Evolutionary conservation across 495 filamentous ascomycete species (phyloP), one percentile per base, ranked within the genome.

Genomic region (Aspergillus carlsbadensis): DNA sequence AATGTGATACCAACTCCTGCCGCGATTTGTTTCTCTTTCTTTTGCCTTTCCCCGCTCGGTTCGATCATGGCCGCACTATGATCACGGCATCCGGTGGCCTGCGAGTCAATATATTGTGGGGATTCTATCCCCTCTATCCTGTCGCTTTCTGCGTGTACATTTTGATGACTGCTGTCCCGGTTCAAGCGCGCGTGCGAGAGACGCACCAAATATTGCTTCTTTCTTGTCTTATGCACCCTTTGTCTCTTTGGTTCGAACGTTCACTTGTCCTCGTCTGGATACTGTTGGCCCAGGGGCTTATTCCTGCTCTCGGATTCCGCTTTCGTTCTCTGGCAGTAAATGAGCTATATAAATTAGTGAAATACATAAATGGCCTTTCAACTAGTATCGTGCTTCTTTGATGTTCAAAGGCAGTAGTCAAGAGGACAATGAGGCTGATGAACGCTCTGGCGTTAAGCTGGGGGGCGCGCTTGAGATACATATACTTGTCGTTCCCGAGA

Each of bases 61-160:
- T 29, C 8, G 2, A 14, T 37, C 37, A 17, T 17, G 15, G n/a
- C 37, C 3, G 6, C 37, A 5, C n/a, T 17, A 18, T 41, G n/a
- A n/a, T 4, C 17, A n/a, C 6, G n/a, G 37, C 6, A 41, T 41
- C 8, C 17, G 14, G 3, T 3, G n/a, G 17, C 6, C 14, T 15
- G 10, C 10, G 33, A 21, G 15, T 22, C 54, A 21, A 49, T 49
- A 20, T 52, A 6, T 51, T 46, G 31, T 44, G 18, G 46, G 54
- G 37, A 55, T 54, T 54, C 50, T 48, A 33, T 44, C 57, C 37
- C 20, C n/a, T 7, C 13, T 42, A 42, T 56, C 6, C 18, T 26
- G 43, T 63, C 62, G 47, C 63, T 36, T 62, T 62, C 55, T 61
- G 58, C 22, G 59, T 69, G 58, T 56, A 54, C 45, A 61, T 49